Conservation (phyloP, 2,329 filamentous ascomycete genomes). For the Dothistroma pini region DNA sequence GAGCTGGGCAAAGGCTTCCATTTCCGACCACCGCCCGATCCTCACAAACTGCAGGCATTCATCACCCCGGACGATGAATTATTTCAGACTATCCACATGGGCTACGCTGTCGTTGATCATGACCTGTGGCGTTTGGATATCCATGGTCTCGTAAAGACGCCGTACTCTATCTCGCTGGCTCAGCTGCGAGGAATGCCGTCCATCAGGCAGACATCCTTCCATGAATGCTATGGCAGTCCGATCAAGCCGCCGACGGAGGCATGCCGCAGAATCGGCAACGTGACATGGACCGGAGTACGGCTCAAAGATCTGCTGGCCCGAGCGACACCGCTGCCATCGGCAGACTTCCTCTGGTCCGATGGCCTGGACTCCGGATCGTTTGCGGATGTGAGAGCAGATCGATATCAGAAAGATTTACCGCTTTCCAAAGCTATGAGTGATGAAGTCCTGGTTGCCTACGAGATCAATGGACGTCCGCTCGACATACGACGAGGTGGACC, state of each 20-base stretch:
- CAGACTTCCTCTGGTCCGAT: slow-evolving; percentile 31
- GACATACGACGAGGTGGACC: slow-evolving; percentile 30
- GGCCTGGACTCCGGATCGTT: slow-evolving; percentile 32
- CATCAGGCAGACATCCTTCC: slow-evolving; percentile 31
- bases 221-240: slow-evolving; percentile 39
- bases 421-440: slow-evolving; percentile 26
- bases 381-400: slow-evolving; percentile 25
- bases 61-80: slow-evolving; percentile 67
- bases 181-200: slow-evolving; percentile 29
- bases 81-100: slow-evolving; percentile 40
- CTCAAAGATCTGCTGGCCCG: slow-evolving; percentile 26
- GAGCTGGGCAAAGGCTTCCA: neutral
- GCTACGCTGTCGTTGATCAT: slow-evolving; percentile 30
- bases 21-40: neutral
- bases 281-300: slow-evolving; percentile 36
- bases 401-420: slow-evolving; percentile 35
- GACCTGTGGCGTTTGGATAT: slow-evolving; percentile 32
- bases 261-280: slow-evolving; percentile 36
- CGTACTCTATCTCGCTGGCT: slow-evolving; percentile 29
- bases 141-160: slow-evolving; percentile 32
- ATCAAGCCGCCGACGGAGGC: slow-evolving; percentile 30
- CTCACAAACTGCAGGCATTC: slow-evolving; percentile 89
- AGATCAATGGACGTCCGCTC: slow-evolving; percentile 28
- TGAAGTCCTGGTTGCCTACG: slow-evolving; percentile 32
- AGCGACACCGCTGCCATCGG: slow-evolving; percentile 18